Evolutionary conservation across 164 flowering plant species (phyloP), one percentile per base, ranked within the genome.

Genomic region (Chloranthus sessilifolius): DNA sequence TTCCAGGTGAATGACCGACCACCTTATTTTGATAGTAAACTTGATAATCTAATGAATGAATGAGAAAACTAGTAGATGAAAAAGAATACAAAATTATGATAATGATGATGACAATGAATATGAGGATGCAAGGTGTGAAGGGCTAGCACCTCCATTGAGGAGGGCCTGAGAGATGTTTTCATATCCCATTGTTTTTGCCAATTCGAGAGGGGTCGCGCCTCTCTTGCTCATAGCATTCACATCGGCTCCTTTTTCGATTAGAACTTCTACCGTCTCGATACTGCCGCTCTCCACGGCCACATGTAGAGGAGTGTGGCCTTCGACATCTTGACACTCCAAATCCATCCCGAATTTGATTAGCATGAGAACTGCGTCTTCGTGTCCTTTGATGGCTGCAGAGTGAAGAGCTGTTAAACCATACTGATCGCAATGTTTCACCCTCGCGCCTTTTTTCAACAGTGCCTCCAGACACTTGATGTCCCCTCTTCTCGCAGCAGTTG

Each of bases 251-350:
- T 58, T 51, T 14, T 48, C 29, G 5, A 82, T 57, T 60, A 85
- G 52, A 8, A 56, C 52, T 57, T 64, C 64, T 4, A 80, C 87
- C 0, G 73, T 69, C 27, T 70, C 85, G 1, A 55, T 4, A 48
- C 56, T 52, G 16, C 95, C 89, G 2, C 85, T 74, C 51, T 69
- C 74, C 37, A 82, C 88, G 0, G 95, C 88, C 66, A 78, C 36
- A 67, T 82, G 89, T 63, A 82, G 50, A 3, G 86, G 75, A 0
- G 74, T 63, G 64, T 82, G 81, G 16, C 85, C 89, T 58, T 85
- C 85, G 11, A 33, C 22, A 47, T 85, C 95, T 43, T 22, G 51
- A 43, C 67, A 61, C 11, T 78, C 77, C 53, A 80, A 23, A 24
- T 69, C 75, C 12, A 59, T 59, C 1, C 89, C 85, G 17, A 7